Base-by-base conservation (phyloP, 495 filamentous ascomycete species). In the Aspergillus diversus region DNA sequence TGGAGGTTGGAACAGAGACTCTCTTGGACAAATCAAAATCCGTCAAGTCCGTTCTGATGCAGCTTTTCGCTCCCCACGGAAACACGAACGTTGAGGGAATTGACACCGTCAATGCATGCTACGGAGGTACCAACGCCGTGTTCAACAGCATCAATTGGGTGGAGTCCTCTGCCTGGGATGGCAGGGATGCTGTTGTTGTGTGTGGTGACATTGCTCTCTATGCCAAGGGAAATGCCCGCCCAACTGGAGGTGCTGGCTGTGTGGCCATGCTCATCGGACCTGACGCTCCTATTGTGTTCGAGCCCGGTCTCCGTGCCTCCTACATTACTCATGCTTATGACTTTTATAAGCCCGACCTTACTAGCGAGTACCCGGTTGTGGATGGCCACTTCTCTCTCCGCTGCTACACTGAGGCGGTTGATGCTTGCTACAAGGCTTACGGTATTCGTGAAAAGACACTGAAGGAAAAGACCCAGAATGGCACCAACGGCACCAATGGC, bases 1-100 rank as follows among this genome's bases (percentile, higher is more conserved):
- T 99, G 68, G 95, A 99, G 80, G 95, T 99, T 67, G 95, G 95
- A 71, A 99, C 95, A 56, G 95, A 99, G 87, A 99, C 95, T 55
- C 85, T 99, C 46, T 84, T 99, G 72, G 95, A 99, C 85, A 99
- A 99, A 86, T 98, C 95, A 69, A 99, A 99, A 85, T 98, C 96
- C 33, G 95, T 99, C 83, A 99, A 99, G 87, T 91, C 93, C n/a
- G 94, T 99, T 55, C 80, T 98, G 65, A 99, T 99, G 95, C 95
- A 97, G 81, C 84, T 99, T 33, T 97, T 99, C 70, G 85, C 89
- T 71, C 82, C 88, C 52, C 89, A 89, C 72, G 89, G 87, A 63
- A 92, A 92, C 75, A 92, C 88, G 83, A 97, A 96, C 81, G 83
- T 99, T 50, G 96, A 98, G 81, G 95, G 95, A 77, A 87, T 98